Evolutionary conservation across 768 basidiomycete species (phyloP), one percentile per base, ranked within the genome.

Genomic region (Mycena venus): DNA sequence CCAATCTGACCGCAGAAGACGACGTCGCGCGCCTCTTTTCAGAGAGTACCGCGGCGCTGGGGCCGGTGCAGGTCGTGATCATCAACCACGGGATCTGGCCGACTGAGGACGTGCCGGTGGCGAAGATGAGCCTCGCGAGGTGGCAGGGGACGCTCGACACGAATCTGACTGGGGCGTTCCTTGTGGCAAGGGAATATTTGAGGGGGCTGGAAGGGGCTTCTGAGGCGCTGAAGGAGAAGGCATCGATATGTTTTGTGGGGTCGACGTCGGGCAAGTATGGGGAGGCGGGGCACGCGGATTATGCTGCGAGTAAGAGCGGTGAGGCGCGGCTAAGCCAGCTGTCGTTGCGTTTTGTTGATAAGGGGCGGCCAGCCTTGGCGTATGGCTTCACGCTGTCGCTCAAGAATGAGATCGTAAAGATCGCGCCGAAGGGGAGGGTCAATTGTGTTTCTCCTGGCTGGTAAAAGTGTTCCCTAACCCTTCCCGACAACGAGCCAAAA

Each of bases 391-490:
- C 89, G 4, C 82, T 91, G 77, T 86, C 90, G 5, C 85, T 95
- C 75, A 95, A 95, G 83, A 95, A 95, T 80, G 94, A 95, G 82
- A 94, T 95, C 68, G 94, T 95, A 44, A 90, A 90, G 82, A 89
- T 94, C 72, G 93, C 93, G 0, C 92, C 93, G 0, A 86, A 82
- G 67, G 94, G 89, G 0, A 86, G 94, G n/a, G 93, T 94, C 4
- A 95, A 95, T 75, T 85, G 86, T 53, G 86, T 95, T 23, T 92
- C 88, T 0, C 94, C 94, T 4, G 93, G 93, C 7, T 94, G 91
- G n/a, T n/a, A n/a, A n/a, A n/a, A n/a, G n/a, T n/a, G n/a, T n/a
- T n/a, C n/a, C n/a, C n/a, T n/a, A n/a, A n/a, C n/a, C n/a, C n/a
- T n/a, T n/a, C n/a, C n/a, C n/a, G n/a, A n/a, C n/a, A n/a, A n/a